Evolutionary conservation across 179 eudicot species (phyloP), one percentile per base, ranked within the genome.

Genomic region (Amaranthus tricolor): DNA sequence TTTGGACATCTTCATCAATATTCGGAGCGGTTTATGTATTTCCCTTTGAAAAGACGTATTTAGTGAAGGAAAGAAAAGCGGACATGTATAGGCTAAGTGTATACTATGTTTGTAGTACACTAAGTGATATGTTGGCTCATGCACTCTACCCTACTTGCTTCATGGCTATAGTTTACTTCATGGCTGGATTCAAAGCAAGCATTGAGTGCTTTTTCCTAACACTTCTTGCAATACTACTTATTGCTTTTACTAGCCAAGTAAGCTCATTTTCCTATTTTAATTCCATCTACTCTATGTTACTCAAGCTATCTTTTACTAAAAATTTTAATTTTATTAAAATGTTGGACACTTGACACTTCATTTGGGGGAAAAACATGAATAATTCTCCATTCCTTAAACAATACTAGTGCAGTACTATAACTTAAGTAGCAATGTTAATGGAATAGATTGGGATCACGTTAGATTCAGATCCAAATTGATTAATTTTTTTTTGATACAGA

Each of bases 81-180:
- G 99, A 93, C 66, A 96, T 96, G 99, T 96, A 96, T 81, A 85
- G 99, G 75, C 69, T 96, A 74, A 96, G 99, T 59, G 98, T 89
- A 68, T 96, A 96, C 82, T 96, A 96, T 63, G 92, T 76, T 3
- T 88, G 96, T 62, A 96, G 99, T 88, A 93, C 99, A 11, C 68
- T 91, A 50, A 86, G 98, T 80, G 99, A 96, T 87, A 93, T 96
- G 99, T 72, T 90, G 61, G 99, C 97, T 17, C 98, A 96, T 72
- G 79, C 93, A 70, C 76, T 89, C 6, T 90, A 96, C 72, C 99
- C 99, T 14, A 84, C 89, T 12, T 57, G 86, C 66, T 91, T 96
- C 86, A 90, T 93, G 90, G 77, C 85, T 74, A 91, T 93, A 71
- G 65, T 94, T 43, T 96, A 96, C 77, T 96, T 96, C 91, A 96